Conservation (phyloP, 2,329 filamentous ascomycete species). For the Pseudogymnoascus sp. region DNA sequence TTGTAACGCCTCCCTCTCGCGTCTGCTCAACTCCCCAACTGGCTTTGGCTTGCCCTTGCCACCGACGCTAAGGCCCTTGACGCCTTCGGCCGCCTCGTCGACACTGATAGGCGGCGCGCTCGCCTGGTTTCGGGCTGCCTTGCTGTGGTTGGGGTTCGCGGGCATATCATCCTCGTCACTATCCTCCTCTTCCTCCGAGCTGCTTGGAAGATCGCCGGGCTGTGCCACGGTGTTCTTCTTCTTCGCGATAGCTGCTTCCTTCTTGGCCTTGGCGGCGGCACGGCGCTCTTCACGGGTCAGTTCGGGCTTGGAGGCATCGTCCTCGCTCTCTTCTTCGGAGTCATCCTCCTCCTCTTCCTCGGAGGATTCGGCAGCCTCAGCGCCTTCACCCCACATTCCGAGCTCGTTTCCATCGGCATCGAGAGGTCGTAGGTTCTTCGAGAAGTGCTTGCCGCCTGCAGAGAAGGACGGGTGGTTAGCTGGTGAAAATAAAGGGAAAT, state of each 20-base stretch:
- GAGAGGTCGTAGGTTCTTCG: conserved; percentile 77
- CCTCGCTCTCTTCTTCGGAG: conserved; percentile 40
- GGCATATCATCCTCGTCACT: conserved; percentile 58
- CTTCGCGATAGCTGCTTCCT: conserved; percentile 77
- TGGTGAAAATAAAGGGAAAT: not conserved
- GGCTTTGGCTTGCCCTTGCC: conserved; percentile 36
- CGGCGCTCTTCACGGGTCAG: conserved; percentile 82
- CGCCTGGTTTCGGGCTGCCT: conserved; percentile 57
- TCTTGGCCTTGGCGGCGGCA: conserved; percentile 80
- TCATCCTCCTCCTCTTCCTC: conserved; percentile 47
- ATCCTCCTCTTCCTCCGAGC: conserved; percentile 52
- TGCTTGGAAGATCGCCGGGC: conserved; percentile 77
- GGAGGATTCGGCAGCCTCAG: conserved; percentile 43
- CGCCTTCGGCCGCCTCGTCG: conserved; percentile 45
- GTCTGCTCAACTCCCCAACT: conserved; percentile 51
- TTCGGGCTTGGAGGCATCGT: conserved; percentile 41
- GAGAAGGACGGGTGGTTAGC: conserved; percentile 17
- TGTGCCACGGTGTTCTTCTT: conserved; percentile 65
- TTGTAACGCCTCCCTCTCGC: conserved; percentile 72
- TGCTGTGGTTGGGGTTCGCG: conserved; percentile 86
- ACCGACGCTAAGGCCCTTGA: conserved; percentile 46
- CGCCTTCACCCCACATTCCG: conserved; percentile 56
- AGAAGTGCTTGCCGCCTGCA: conserved; percentile 89
- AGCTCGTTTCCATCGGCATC: conserved; percentile 84
- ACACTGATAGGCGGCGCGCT: conserved; percentile 35